Percentiles rank a stretch among this genome's conserved stretches.
Evolutionary conservation across 352 stramenopile species (phyloP).

Genomic region (Pythium apleroticum): DNA sequence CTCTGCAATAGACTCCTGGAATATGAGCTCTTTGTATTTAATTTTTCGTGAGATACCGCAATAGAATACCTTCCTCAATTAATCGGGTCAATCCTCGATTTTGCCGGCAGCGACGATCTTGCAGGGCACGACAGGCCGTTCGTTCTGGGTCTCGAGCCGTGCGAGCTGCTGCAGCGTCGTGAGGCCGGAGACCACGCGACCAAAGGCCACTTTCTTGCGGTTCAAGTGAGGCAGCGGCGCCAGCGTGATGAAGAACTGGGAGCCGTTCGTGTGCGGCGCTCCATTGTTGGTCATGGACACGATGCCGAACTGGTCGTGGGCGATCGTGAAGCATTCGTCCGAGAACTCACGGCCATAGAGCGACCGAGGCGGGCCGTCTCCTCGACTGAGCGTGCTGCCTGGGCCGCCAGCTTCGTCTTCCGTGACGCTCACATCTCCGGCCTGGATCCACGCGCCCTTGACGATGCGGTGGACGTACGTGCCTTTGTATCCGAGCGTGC

Average conservation of each 20-base stretch:
- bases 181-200: slow-evolving; percentile 64
- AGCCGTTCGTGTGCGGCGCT: slow-evolving; percentile 95
- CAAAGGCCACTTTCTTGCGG: slow-evolving; percentile 77
- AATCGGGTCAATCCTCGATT: slow-evolving; percentile 43
- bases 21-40: neutral
- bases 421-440: slow-evolving; percentile 47
- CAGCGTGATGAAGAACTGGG: slow-evolving; percentile 99
- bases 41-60: neutral
- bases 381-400: slow-evolving; percentile 17
- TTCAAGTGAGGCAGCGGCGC: slow-evolving; percentile 65
- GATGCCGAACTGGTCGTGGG: slow-evolving; percentile 60
- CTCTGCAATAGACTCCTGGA: neutral
- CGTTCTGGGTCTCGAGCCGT: slow-evolving; percentile 47
- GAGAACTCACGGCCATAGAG: slow-evolving; percentile 63
- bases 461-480: slow-evolving; percentile 69
- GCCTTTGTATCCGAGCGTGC: slow-evolving; percentile 50
- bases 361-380: slow-evolving; percentile 51
- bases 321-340: slow-evolving; percentile 74
- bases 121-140: slow-evolving; percentile 61
- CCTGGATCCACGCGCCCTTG: slow-evolving; percentile 69
- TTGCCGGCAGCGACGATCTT: slow-evolving; percentile 67
- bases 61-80: neutral
- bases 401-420: slow-evolving; percentile 22
- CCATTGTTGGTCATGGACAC: slow-evolving; percentile 96
- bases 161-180: slow-evolving; percentile 56